These are phyloP conservation scores for Cryoendolithus antarcticus DNA, from an alignment of 2,329 filamentous ascomycete genomes.

Conservation along the genomic window DNA sequence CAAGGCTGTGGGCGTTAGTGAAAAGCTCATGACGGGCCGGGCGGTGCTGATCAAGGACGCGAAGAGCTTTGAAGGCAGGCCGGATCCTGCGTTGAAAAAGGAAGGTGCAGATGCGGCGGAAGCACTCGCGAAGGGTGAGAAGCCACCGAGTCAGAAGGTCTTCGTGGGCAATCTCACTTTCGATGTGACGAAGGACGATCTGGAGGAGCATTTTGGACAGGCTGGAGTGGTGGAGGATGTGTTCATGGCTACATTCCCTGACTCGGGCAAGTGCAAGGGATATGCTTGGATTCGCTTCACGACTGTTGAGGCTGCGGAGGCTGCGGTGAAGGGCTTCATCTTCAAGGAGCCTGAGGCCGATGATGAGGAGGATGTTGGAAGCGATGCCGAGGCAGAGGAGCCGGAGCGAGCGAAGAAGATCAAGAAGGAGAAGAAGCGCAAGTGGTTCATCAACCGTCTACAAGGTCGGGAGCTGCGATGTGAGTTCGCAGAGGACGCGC, in stretches of 20 bases:
- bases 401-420: slow-evolving; percentile 21
- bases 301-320: slow-evolving; percentile 59
- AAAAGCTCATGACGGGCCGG: slow-evolving; percentile 63
- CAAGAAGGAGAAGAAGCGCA: slow-evolving; percentile 37
- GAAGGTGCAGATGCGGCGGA: slow-evolving; percentile 2
- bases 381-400: slow-evolving; percentile 33
- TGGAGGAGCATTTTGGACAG: slow-evolving; percentile 68
- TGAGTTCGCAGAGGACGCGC: slow-evolving; percentile 87
- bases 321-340: slow-evolving; percentile 70
- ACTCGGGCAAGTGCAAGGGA: slow-evolving; percentile 94
- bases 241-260: slow-evolving; percentile 90
- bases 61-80: slow-evolving; percentile 81
- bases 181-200: slow-evolving; percentile 56
- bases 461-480: slow-evolving; percentile 70
- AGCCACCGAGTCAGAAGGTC: slow-evolving; percentile 63
- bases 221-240: slow-evolving; percentile 74
- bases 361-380: slow-evolving; percentile 37
- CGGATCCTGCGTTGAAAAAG: slow-evolving; percentile 22
- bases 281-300: slow-evolving; percentile 92
- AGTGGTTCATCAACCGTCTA: slow-evolving; percentile 77
- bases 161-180: slow-evolving; percentile 58
- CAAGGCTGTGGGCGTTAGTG: slow-evolving; percentile 74
- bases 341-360: slow-evolving; percentile 43
- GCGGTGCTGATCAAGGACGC: slow-evolving; percentile 87
- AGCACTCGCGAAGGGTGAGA: slow-evolving; percentile 27